Base-by-base conservation (phyloP, 2,329 filamentous ascomycete species). In the Teratosphaeriaceae sp. region DNA sequence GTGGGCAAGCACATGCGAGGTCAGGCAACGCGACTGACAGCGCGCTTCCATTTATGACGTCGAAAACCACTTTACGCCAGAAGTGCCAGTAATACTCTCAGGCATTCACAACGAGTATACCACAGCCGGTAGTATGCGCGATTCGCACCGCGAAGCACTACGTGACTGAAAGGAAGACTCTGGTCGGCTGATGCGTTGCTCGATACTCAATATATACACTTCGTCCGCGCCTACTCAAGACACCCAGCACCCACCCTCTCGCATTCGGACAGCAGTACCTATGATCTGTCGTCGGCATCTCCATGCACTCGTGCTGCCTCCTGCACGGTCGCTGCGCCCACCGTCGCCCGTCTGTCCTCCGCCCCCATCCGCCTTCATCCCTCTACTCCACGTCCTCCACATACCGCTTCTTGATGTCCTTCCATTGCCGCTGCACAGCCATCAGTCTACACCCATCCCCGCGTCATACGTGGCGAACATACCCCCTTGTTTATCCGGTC, bases 341-440 rank as follows among this genome's bases (percentile, higher is more conserved):
- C 36, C 44, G 16, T 26, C 11, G 19, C 23, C 3, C 51, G 66
- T 60, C 31, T 67, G 69, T 47, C 83, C 81, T 51, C 82, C 78
- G 53, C 22, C 3, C 81, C 81, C 52, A 33, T 7, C 13, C 31
- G 18, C 20, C 9, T 21, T 24, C 12, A n/a, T 24, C 20, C 43
- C 55, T 53, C 43, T 85, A 82, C 44, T 74, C 78, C 47, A 75
- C 75, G n/a, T 53, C 48, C 34, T 59, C 71, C 61, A 94, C 68
- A 70, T 95, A 98, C 70, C 78, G 83, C 68, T 82, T 73, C 73
- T 94, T 90, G 75, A 98, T 96, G 68, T 98, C 92, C 79, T 96
- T 96, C 92, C 92, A 97, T 94, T 96, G 90, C 63, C 90, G 88
- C 90, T 97, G 63, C 58, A 46, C 16, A 9, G n/a, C 3, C n/a